A percentile compares a stretch with the other conserved stretches of the same genome.
Evolutionary conservation across 805 yeast species (phyloP).

Genomic region (Candida stauntonica): DNA sequence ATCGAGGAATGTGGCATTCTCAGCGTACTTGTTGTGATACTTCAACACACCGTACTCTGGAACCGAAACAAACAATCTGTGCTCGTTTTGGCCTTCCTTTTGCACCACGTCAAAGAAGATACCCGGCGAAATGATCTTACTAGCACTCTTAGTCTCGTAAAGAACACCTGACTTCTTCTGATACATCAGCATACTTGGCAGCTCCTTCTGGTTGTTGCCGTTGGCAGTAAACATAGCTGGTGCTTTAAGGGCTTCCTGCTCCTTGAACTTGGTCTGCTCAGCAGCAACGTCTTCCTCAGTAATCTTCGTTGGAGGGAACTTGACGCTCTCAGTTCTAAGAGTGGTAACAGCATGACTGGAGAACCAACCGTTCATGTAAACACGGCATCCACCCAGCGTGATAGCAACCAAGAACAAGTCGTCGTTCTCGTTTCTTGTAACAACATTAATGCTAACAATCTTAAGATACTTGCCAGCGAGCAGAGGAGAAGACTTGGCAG

Average conservation of each 20-base stretch:
- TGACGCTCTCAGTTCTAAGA: slow-evolving; percentile 44
- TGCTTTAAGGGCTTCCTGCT: slow-evolving; percentile 31
- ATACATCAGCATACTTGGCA: slow-evolving; percentile 37
- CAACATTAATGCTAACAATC: slow-evolving; percentile 59
- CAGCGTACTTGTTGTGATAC: slow-evolving; percentile 64
- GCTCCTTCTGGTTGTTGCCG: slow-evolving; percentile 14
- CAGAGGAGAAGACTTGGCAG: slow-evolving; percentile 49
- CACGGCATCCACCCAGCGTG: slow-evolving; percentile 79
- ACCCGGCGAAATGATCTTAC: slow-evolving; percentile 78
- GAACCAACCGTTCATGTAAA: slow-evolving; percentile 46
- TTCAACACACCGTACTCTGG: slow-evolving; percentile 84
- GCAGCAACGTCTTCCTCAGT: slow-evolving; percentile 27
- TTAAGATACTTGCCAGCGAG: slow-evolving; percentile 51
- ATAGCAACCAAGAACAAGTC: slow-evolving; percentile 72
- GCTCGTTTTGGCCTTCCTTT: slow-evolving; percentile 23
- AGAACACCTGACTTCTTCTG: slow-evolving; percentile 54
- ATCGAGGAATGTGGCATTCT: slow-evolving; percentile 74
- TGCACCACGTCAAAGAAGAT: slow-evolving; percentile 66
- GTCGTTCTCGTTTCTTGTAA: slow-evolving; percentile 58
- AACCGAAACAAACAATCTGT: slow-evolving; percentile 65
- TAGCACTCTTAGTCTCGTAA: slow-evolving; percentile 51
- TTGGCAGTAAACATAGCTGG: slow-evolving; percentile 14
- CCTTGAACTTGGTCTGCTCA: slow-evolving; percentile 24
- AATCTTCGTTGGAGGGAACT: slow-evolving; percentile 61
- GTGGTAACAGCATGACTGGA: slow-evolving; percentile 34